Evolutionary conservation across 345 rosid species (phyloP).

Genomic region (Firmiana major): DNA sequence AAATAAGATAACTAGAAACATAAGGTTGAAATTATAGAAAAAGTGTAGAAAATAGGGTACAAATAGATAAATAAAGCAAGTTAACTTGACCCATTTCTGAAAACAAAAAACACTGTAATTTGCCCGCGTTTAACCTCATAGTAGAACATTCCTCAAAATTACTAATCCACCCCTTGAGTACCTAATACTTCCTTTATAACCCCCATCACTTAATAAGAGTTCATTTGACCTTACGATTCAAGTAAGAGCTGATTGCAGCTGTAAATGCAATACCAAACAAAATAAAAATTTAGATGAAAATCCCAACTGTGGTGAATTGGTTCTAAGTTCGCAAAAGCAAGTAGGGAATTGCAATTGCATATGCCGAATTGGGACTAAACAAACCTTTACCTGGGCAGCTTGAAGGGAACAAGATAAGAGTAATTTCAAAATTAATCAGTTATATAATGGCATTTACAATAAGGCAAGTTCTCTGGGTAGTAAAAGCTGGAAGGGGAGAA

Average conservation of each 20-base stretch:
- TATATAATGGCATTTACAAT: neutral
- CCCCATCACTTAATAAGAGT: neutral
- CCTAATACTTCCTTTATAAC: neutral
- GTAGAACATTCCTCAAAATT: neutral
- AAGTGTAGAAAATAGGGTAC: neutral
- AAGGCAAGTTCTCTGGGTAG: neutral
- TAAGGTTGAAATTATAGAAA: neutral
- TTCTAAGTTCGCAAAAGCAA: neutral
- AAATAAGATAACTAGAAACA: neutral
- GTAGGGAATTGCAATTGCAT: neutral
- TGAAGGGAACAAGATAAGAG: neutral
- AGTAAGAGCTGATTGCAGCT: neutral
- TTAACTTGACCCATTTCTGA: neutral
- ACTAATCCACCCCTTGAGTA: neutral
- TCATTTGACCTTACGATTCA: neutral
- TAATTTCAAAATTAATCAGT: conserved; percentile 4
- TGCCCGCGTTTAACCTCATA: neutral
- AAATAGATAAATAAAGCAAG: neutral
- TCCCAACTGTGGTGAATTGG: neutral
- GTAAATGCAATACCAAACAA: neutral
- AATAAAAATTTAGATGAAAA: conserved; percentile 3
- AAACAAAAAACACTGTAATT: neutral
- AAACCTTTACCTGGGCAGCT: neutral
- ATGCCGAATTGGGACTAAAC: neutral
- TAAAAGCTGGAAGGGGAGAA: neutral